A percentile compares a stretch with the other conserved stretches of the same genome.
Evolutionary conservation across 495 filamentous ascomycete species (phyloP).

Genomic region (Glarea lozoyensis): DNA sequence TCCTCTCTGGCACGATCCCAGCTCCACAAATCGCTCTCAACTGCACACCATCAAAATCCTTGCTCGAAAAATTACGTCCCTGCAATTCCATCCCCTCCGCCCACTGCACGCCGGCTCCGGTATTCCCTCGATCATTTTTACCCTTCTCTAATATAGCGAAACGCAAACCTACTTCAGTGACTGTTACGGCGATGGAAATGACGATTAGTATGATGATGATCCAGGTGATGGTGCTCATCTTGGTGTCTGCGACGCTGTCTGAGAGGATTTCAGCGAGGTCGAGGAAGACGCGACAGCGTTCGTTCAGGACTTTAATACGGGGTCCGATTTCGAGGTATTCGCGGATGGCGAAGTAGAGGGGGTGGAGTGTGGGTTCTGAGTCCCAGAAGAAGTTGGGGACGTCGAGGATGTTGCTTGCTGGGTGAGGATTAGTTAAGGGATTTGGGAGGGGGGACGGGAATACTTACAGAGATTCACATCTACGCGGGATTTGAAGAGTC

Average conservation of each 20-base stretch:
- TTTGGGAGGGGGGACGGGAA: background rate
- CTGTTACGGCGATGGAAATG: conserved; percentile 83
- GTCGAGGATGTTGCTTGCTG: conserved; percentile 94
- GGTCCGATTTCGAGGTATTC: conserved; percentile 97
- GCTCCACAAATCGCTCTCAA: conserved; percentile 36
- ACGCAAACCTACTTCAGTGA: conserved; percentile 76
- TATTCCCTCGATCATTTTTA: conserved; percentile 30
- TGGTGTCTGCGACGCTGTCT: conserved; percentile 85
- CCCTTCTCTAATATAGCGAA: conserved; percentile 64
- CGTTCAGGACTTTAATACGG: conserved; percentile 90
- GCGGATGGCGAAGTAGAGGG: conserved; percentile 87
- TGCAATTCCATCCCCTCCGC: conserved; percentile 28
- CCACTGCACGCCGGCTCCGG: conserved; percentile 25
- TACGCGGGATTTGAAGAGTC: conserved; percentile 86
- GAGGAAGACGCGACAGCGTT: conserved; percentile 91
- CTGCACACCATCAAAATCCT: conserved; percentile 29
- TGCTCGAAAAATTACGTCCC: conserved; percentile 20
- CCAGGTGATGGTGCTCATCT: conserved; percentile 92
- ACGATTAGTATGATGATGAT: conserved; percentile 95
- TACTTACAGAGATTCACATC: conserved; percentile 94
- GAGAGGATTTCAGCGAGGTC: conserved; percentile 93
- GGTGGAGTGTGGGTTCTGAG: conserved; percentile 86
- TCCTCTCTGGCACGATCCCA: conserved; percentile 32
- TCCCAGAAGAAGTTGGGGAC: conserved; percentile 99
- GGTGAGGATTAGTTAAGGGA: conserved; percentile 6